Conservation (phyloP, 257 asterid genomes). For the Gentiana straminea region DNA sequence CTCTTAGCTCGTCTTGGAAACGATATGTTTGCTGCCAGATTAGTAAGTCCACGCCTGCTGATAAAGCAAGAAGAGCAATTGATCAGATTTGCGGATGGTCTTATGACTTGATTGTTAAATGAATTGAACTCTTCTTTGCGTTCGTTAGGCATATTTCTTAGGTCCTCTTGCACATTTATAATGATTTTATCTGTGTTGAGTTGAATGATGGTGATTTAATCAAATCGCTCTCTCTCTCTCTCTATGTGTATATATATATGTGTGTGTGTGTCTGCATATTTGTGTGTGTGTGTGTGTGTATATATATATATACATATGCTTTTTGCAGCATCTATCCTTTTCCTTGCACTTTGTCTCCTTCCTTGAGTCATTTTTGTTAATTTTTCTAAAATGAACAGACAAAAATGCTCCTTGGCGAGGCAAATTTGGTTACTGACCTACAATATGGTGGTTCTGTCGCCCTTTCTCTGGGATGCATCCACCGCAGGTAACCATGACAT, state of each 20-base stretch:
- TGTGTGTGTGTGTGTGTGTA: too few species aligned
- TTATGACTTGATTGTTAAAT: too few species aligned
- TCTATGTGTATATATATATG: too few species aligned
- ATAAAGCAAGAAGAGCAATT: too few species aligned
- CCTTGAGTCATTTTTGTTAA: constrained; percentile 17
- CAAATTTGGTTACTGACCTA: constrained; percentile 43
- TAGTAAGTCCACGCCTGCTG: constrained; percentile 41
- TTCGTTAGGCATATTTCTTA: too few species aligned
- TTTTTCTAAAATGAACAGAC: constrained; percentile 46
- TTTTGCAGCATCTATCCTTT: constrained; percentile 1
- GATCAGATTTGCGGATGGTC: too few species aligned
- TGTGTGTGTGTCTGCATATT: background rate
- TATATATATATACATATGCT: background rate
- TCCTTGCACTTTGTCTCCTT: constrained; percentile 14
- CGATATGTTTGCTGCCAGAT: constrained; percentile 86
- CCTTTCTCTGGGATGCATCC: constrained; percentile 90
- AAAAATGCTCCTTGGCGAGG: constrained; percentile 73
- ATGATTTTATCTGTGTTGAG: too few species aligned
- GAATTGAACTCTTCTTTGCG: too few species aligned
- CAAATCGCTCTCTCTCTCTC: too few species aligned
- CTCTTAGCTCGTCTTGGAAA: constrained; percentile 94
- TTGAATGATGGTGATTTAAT: too few species aligned
- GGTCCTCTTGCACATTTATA: too few species aligned
- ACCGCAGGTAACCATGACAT: constrained; percentile 66
- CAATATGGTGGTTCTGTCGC: constrained; percentile 85